These are phyloP conservation scores for Fusarium equiseti DNA, from an alignment of 2,329 filamentous ascomycete genomes.

Conservation along the genomic window DNA sequence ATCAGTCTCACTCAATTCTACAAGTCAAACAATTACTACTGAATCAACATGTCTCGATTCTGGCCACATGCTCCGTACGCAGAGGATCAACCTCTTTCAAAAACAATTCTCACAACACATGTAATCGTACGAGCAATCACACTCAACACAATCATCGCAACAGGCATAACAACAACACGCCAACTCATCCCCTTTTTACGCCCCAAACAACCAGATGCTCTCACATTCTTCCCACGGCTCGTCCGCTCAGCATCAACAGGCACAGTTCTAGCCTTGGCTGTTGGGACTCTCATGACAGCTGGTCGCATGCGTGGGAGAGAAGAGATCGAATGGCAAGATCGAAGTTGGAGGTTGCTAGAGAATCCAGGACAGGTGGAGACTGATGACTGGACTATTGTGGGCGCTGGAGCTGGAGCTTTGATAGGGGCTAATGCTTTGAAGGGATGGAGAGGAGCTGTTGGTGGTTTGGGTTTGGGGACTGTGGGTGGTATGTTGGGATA, in stretches of 20 bases:
- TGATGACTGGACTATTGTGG: slow-evolving; percentile 67
- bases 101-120: slow-evolving; percentile 69
- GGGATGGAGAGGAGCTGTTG: slow-evolving; percentile 57
- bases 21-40: background rate
- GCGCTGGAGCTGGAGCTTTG: slow-evolving; percentile 54
- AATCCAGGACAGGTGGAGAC: slow-evolving; percentile 67
- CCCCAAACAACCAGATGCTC: slow-evolving; percentile 46
- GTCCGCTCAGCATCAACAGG: slow-evolving; percentile 61
- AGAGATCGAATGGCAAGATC: slow-evolving; percentile 73
- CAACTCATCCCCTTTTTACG: slow-evolving; percentile 48
- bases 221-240: slow-evolving; percentile 52
- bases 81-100: slow-evolving; percentile 70
- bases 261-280: slow-evolving; percentile 58
- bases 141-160: slow-evolving; percentile 63
- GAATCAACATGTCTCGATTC: slow-evolving; percentile 64
- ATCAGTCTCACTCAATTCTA: background rate
- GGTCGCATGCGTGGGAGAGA: slow-evolving; percentile 67
- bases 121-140: slow-evolving; percentile 68
- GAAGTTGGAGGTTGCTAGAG: slow-evolving; percentile 71
- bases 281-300: slow-evolving; percentile 59
- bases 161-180: slow-evolving; percentile 53
- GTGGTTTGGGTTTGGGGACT: slow-evolving; percentile 62
- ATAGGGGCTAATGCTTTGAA: slow-evolving; percentile 49
- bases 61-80: slow-evolving; percentile 68
- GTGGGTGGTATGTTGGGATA: slow-evolving; percentile 62